Evolutionary conservation across 306 rosid species (phyloP).

Genomic region (Mucuna pruriens): DNA sequence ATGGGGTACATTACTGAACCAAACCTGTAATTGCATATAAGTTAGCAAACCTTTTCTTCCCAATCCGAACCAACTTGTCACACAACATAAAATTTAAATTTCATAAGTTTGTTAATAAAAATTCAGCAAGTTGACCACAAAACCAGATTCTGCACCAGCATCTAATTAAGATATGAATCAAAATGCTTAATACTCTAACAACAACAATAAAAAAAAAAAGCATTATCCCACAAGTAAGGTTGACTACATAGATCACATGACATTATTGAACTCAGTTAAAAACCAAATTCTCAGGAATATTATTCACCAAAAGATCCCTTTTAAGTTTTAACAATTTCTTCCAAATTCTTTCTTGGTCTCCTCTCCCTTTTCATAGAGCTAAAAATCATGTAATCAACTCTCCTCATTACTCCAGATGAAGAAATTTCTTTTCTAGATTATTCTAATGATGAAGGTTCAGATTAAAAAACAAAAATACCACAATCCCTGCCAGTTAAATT

Average conservation of each 20-base stretch:
- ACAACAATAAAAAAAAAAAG: neutral
- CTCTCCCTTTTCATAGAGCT: neutral
- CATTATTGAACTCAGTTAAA: neutral
- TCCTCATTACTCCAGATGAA: neutral
- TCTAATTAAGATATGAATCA: neutral
- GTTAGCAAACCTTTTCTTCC: conserved; percentile 31
- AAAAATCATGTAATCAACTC: neutral
- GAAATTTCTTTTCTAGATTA: neutral
- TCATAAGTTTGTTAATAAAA: neutral
- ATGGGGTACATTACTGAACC: conserved; percentile 91
- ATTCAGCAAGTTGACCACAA: conserved; percentile 25
- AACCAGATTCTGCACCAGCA: neutral
- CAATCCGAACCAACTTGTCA: conserved; percentile 9
- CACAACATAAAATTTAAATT: neutral
- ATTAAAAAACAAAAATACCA: neutral
- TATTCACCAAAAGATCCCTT: neutral
- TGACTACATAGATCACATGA: neutral
- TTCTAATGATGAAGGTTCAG: neutral
- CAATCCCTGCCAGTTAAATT: neutral
- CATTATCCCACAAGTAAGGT: neutral
- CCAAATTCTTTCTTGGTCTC: neutral
- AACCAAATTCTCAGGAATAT: neutral
- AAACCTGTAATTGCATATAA: conserved; percentile 61
- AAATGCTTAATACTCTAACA: neutral
- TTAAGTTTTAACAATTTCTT: neutral